Evolutionary conservation across 768 basidiomycete genomes (phyloP).

Genomic region (Boletus rex-veris): DNA sequence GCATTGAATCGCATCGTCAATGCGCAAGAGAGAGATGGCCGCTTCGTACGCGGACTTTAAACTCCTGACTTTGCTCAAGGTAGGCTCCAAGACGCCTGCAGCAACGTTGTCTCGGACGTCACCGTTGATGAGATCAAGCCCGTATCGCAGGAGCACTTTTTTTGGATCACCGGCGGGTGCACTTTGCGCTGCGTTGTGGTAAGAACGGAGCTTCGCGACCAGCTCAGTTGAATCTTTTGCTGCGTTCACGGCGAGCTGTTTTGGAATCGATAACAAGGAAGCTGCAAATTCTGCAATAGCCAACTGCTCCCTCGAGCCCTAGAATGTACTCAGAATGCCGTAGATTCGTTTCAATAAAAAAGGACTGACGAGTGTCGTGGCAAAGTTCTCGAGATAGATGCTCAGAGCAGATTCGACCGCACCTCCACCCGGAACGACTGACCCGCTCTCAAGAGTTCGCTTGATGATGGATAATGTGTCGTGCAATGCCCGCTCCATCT

Average conservation of each 20-base stretch:
- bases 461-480: slow-evolving; percentile 95
- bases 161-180: slow-evolving; percentile 89
- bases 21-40: slow-evolving; percentile 88
- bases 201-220: slow-evolving; percentile 93
- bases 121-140: slow-evolving; percentile 91
- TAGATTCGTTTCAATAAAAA: neutral
- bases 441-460: slow-evolving; percentile 92
- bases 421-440: slow-evolving; percentile 95
- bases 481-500: slow-evolving; percentile 97
- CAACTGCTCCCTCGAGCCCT: slow-evolving; percentile 98
- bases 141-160: slow-evolving; percentile 86
- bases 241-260: slow-evolving; percentile 95
- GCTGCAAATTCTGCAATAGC: slow-evolving; percentile 99
- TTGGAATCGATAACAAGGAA: slow-evolving; percentile 91
- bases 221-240: slow-evolving; percentile 98
- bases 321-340: slow-evolving; percentile 9
- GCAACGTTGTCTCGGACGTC: slow-evolving; percentile 92
- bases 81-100: slow-evolving; percentile 94
- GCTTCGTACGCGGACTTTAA: slow-evolving; percentile 97
- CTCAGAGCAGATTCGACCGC: slow-evolving; percentile 96
- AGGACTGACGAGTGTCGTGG: slow-evolving; percentile 82
- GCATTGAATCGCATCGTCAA: slow-evolving; percentile 95
- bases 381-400: slow-evolving; percentile 98
- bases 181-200: slow-evolving; percentile 95
- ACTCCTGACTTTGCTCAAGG: slow-evolving; percentile 94